These are phyloP conservation scores for Ulvella scutata DNA, from an alignment of 139 green algal species.

Conservation along the genomic window DNA sequence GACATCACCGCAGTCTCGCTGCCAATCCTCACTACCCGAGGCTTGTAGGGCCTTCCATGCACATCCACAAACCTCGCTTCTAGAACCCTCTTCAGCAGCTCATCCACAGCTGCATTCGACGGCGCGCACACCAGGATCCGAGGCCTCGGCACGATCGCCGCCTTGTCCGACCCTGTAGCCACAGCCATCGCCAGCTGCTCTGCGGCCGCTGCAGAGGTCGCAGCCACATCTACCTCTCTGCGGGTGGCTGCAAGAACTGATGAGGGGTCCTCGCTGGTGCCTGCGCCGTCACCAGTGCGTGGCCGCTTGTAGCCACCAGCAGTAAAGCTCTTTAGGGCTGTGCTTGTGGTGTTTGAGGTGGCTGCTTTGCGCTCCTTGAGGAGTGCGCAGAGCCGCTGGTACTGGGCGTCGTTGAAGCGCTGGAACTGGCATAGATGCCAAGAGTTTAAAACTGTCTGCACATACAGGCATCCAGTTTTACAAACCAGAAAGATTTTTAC, in stretches of 20 bases:
- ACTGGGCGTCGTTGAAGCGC: conserved; percentile 39
- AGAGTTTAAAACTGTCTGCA: conserved; percentile 76
- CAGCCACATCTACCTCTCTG: conserved; percentile 2
- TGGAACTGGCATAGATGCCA: conserved; percentile 78
- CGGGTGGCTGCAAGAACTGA: neutral
- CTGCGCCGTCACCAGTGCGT: too few relatives aligned
- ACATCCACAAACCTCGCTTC: conserved; percentile 39
- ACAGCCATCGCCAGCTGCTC: neutral
- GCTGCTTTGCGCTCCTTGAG: neutral
- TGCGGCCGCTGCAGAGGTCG: neutral
- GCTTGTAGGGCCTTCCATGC: conserved; percentile 13
- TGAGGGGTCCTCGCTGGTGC: neutral
- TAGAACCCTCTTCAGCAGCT: conserved; percentile 81
- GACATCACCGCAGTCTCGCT: conserved; percentile 33
- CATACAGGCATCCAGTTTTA: too few relatives aligned
- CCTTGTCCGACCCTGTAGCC: neutral
- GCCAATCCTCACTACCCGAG: conserved; percentile 57
- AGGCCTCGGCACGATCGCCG: conserved; percentile 23
- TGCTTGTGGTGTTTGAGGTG: neutral
- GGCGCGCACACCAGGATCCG: conserved; percentile 86
- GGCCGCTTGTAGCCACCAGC: neutral
- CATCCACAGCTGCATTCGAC: conserved; percentile 86
- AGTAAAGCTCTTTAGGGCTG: too few relatives aligned
- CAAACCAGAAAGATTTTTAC: too few relatives aligned
- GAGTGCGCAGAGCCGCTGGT: conserved; percentile 6